Base-by-base conservation (phyloP, 768 basidiomycete species). In the Astraeus odoratus region DNA sequence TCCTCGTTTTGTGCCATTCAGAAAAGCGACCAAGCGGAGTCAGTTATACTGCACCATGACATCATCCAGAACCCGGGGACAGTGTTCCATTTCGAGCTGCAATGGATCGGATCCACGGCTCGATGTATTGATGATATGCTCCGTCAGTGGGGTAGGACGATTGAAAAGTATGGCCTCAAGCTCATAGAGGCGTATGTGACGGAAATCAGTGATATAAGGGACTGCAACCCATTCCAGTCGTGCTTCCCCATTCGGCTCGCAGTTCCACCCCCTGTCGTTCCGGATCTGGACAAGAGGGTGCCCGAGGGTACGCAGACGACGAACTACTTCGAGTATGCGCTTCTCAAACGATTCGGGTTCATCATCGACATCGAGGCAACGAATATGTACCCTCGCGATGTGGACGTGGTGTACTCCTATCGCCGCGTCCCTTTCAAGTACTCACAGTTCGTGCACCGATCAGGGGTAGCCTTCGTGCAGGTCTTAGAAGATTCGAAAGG, bases 21-120 rank as follows among this genome's bases (percentile, higher is more conserved):
- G 83, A 76, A 76, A 66, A 92, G 88, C 56, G 85, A 89, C 61
- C 84, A 90, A 55, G 87, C 91, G 1, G 93, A 96, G 64, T 77
- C 82, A 3, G 86, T 89, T 15, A 75, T 94, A 24, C 71, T 97
- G 20, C 94, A 97, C 60, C 82, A 94, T 63, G 96, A 98, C 65
- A 79, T 96, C 46, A 86, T 95, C 42, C 95, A 97, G 63, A 97
- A 97, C 57, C 87, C 91, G 0, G 78, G 74, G n/a, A 95, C 86
- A 23, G 89, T 87, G 47, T 96, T 96, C 67, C 95, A 98, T 63
- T 93, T 98, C 55, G 94, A 99, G 64, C 72, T 99, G 23, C 89
- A 95, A 50, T 99, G 96, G 95, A 84, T 98, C 31, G 93, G 91
- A 2, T 86, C 93, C 2, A 93, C 92, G 1, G 91, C 93, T 19